These are phyloP conservation scores for Umbelopsis ramanniana DNA, from an alignment of 192 early-diverging fungal genomes.

Conservation along the genomic window DNA sequence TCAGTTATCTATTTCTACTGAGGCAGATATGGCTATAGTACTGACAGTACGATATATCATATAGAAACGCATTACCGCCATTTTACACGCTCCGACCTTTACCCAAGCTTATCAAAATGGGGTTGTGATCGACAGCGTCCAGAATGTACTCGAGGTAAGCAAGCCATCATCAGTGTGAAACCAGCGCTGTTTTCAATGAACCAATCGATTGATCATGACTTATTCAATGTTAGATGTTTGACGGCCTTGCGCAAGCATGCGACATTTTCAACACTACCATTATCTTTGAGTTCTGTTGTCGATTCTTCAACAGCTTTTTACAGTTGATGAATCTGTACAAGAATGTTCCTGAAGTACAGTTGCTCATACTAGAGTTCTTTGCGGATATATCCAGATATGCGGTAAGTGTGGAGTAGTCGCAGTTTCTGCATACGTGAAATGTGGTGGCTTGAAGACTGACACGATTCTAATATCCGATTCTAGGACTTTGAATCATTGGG, in stretches of 20 bases:
- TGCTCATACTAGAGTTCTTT: constrained; percentile 64
- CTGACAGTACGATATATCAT: not conserved
- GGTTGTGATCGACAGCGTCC: constrained; percentile 58
- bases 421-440: not conserved
- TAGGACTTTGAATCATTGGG: constrained; percentile 47
- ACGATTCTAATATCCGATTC: constrained; percentile 15
- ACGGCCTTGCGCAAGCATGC: constrained; percentile 71
- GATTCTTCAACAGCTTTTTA: constrained; percentile 66
- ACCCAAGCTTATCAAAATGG: constrained; percentile 54
- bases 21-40: not conserved
- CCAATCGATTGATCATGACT: too few relatives aligned
- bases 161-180: not conserved
- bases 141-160: constrained; percentile 68
- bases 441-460: not conserved
- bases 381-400: constrained; percentile 55
- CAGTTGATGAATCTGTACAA: constrained; percentile 71
- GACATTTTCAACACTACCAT: constrained; percentile 63
- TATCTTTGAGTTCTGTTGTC: constrained; percentile 59
- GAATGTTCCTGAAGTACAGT: constrained; percentile 64
- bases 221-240: constrained; percentile 63
- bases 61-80: constrained; percentile 55
- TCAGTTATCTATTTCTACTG: constrained; percentile 3
- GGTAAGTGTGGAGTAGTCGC: constrained; percentile 17
- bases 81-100: constrained; percentile 67
- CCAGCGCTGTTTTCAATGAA: not conserved